These are phyloP conservation scores for Kregervanrija pseudodelftensis DNA, from an alignment of 805 yeast species.

Conservation along the genomic window DNA sequence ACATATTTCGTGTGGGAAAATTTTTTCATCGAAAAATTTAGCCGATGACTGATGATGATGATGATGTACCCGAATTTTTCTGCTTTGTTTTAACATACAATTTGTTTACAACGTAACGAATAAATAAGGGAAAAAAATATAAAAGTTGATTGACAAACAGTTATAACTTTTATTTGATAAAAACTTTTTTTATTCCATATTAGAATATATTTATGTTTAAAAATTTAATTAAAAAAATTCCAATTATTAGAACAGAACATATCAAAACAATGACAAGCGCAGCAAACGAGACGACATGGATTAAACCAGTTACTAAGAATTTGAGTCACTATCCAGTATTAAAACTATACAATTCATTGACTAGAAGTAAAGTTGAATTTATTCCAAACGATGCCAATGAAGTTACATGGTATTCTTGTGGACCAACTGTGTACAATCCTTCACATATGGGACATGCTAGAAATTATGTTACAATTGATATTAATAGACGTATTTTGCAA, in stretches of 20 bases:
- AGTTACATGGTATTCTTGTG: constrained; percentile 95
- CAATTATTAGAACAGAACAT: not conserved
- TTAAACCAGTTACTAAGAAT: constrained; percentile 18
- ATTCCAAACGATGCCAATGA: constrained; percentile 57
- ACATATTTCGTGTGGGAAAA: too few relatives aligned
- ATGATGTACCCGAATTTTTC: too few relatives aligned
- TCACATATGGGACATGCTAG: constrained; percentile 99
- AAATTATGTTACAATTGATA: constrained; percentile 91
- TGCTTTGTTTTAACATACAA: too few relatives aligned
- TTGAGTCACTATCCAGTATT: constrained; percentile 32
- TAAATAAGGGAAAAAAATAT: too few relatives aligned
- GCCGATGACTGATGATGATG: too few relatives aligned
- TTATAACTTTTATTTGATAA: too few relatives aligned
- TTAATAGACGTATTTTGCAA: constrained; percentile 80
- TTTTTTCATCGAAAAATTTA: too few relatives aligned
- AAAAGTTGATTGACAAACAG: too few relatives aligned
- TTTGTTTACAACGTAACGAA: too few relatives aligned
- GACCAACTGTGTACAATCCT: constrained; percentile 95
- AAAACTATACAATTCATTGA: constrained; percentile 74
- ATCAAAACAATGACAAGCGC: constrained; percentile 6
- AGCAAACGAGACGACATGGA: constrained; percentile 21
- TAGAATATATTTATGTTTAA: too few relatives aligned
- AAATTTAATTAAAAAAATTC: not conserved
- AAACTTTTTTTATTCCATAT: too few relatives aligned
- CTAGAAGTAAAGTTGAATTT: constrained; percentile 73